Percentiles rank a stretch among this genome's conserved stretches.
Conservation (phyloP, 805 yeast genomes). For the Blastobotrys terrestris region DNA sequence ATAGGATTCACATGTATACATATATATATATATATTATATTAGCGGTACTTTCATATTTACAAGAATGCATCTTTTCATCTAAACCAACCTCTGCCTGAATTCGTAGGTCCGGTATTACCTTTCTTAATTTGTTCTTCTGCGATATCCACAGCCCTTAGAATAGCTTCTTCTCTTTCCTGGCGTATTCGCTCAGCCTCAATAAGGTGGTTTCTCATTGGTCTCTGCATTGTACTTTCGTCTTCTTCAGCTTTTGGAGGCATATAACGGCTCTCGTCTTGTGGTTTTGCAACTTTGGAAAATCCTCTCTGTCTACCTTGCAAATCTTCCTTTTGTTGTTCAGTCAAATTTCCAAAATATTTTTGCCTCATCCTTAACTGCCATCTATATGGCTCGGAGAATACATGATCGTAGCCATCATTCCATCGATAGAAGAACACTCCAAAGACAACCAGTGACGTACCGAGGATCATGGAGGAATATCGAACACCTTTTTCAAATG, state of each 20-base stretch:
- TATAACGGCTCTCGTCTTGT: conserved; percentile 17
- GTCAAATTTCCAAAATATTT: conserved; percentile 46
- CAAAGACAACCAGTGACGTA: conserved; percentile 46
- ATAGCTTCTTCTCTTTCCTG: conserved; percentile 62
- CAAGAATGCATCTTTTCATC: background rate
- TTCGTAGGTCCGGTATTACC: background rate
- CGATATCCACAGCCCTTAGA: conserved; percentile 41
- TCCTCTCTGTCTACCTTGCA: conserved; percentile 37
- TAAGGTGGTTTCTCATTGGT: conserved; percentile 64
- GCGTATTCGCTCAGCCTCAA: conserved; percentile 64
- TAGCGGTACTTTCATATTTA: background rate
- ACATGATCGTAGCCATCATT: conserved; percentile 77
- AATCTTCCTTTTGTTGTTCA: conserved; percentile 58
- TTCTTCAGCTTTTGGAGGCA: conserved; percentile 35
- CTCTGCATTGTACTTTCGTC: conserved; percentile 40
- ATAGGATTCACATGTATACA: no score
- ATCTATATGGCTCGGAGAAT: conserved; percentile 60
- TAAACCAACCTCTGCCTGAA: background rate
- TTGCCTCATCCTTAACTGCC: conserved; percentile 53
- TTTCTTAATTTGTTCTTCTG: conserved; percentile 24
- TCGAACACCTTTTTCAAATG: conserved; percentile 56
- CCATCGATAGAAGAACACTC: conserved; percentile 75
- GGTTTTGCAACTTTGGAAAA: conserved; percentile 18
- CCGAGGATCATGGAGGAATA: conserved; percentile 48
- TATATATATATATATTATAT: no score